Base-by-base conservation (phyloP, 2,329 filamentous ascomycete species). In the Fusarium floridanum region DNA sequence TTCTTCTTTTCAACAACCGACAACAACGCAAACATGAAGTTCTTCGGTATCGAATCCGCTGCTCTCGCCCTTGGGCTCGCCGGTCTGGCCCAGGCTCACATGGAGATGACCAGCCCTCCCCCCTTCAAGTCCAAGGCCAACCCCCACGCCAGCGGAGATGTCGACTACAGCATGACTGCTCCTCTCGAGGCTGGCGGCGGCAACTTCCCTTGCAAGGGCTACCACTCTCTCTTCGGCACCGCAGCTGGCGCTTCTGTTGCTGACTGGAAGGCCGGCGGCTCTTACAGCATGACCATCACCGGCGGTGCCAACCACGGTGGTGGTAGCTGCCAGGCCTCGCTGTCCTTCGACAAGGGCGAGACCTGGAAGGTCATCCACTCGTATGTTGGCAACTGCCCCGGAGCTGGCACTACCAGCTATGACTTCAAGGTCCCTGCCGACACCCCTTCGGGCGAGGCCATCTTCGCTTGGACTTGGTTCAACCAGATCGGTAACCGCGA, bases 401-500 rank as follows among this genome's bases (percentile, higher is more conserved):
- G 81, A 43, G 56, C 77, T 20, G 81, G 82, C 64, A 83, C 84
- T 14, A 84, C 86, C 50, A 87, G 83, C 66, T 94, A 92, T 82
- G 83, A 88, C 75, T 95, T 95, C 82, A 89, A 86, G 36, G 83
- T 95, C 36, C 93, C 93, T 10, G 82, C 83, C 3, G 90, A 92
- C 74, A 89, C 90, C 1, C 90, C 90, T n/a, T 79, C 83, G 70
- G 85, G 83, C 82, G 88, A 91, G 37, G 92, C 90, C 67, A 81
- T 95, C 53, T 88, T 95, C 61, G 90, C 91, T 41, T 96, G 94
- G 94, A 91, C 90, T 29, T 94, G 92, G 92, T 92, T 93, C 84
- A 95, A 95, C 86, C 85, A 91, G 74, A 83, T 93, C 45, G 93
- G 94, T 29, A 95, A 95, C 84, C 89, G 94, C 57, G 94, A 96